Evolutionary conservation across 2,329 filamentous ascomycete genomes (phyloP).

Genomic region (Chalaropsis ovoidea): DNA sequence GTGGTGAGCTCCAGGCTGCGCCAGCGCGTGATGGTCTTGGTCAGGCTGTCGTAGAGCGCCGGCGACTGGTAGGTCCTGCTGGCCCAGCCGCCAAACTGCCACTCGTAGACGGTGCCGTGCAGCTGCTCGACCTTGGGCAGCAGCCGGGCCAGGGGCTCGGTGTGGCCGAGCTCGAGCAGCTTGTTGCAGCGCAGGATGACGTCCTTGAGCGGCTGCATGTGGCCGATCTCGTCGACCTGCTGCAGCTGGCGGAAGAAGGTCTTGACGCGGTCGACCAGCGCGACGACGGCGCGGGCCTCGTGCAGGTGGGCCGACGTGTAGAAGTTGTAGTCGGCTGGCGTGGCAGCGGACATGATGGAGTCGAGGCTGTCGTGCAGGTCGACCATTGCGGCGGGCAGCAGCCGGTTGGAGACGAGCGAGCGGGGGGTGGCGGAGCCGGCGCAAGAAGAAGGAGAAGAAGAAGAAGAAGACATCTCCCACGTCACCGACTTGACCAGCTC

Average conservation of each 20-base stretch:
- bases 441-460: background rate
- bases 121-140: constrained; percentile 81
- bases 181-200: constrained; percentile 65
- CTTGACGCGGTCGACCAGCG: constrained; percentile 58
- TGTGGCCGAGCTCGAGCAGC: constrained; percentile 63
- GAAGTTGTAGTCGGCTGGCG: constrained; percentile 62
- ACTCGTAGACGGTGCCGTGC: constrained; percentile 77
- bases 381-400: constrained; percentile 58
- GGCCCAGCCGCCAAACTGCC: constrained; percentile 79
- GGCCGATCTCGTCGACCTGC: constrained; percentile 52
- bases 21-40: constrained; percentile 76
- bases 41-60: constrained; percentile 64
- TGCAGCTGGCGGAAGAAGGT: constrained; percentile 63
- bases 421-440: constrained; percentile 28
- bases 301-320: constrained; percentile 70
- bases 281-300: constrained; percentile 65
- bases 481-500: constrained; percentile 27
- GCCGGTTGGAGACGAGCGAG: constrained; percentile 33
- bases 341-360: constrained; percentile 32
- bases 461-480: constrained; percentile 25
- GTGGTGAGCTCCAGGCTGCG: constrained; percentile 81
- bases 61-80: constrained; percentile 65
- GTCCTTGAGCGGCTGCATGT: constrained; percentile 68
- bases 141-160: constrained; percentile 76
- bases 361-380: constrained; percentile 52